Percentiles rank a stretch among this genome's conserved stretches.
Evolutionary conservation across 768 basidiomycete genomes (phyloP).

Genomic region (Suillus cothurnatus): DNA sequence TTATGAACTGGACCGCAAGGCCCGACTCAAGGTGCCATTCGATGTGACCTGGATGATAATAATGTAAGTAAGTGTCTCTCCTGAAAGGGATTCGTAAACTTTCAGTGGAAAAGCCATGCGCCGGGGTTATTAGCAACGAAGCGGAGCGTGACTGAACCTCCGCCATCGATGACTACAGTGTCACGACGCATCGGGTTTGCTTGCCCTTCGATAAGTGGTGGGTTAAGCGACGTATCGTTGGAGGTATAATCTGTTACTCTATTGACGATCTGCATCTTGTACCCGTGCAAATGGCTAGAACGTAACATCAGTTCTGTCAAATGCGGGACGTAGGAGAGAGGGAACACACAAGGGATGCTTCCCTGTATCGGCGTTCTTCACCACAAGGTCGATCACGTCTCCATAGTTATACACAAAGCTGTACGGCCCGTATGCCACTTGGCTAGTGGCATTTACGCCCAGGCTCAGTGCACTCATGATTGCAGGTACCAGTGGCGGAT

Average conservation of each 20-base stretch:
- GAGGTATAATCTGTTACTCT: slow-evolving; percentile 72
- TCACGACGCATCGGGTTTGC: slow-evolving; percentile 92
- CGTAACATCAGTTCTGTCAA: slow-evolving; percentile 1
- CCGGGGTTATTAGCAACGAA: slow-evolving; percentile 93
- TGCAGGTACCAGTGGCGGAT: slow-evolving; percentile 71
- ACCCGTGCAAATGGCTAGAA: slow-evolving; percentile 86
- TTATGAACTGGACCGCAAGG: slow-evolving; percentile 82
- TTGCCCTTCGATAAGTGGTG: slow-evolving; percentile 75
- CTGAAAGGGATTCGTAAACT: slow-evolving; percentile 26
- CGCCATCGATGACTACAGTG: slow-evolving; percentile 75
- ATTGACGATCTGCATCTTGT: slow-evolving; percentile 81
- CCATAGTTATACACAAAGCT: slow-evolving; percentile 76
- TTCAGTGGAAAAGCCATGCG: slow-evolving; percentile 84
- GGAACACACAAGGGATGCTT: slow-evolving; percentile 83
- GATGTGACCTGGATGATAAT: slow-evolving; percentile 59
- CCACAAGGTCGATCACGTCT: slow-evolving; percentile 75
- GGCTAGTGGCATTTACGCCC: slow-evolving; percentile 68
- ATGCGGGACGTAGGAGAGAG: slow-evolving; percentile 3
- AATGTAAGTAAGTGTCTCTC: background rate
- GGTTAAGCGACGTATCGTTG: slow-evolving; percentile 76
- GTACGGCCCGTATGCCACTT: slow-evolving; percentile 74
- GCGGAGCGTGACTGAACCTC: slow-evolving; percentile 70
- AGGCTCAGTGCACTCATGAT: slow-evolving; percentile 78
- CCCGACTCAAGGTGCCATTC: slow-evolving; percentile 88
- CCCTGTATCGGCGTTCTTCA: slow-evolving; percentile 71